Evolutionary conservation across 306 rosid species (phyloP), one percentile per base, ranked within the genome.

Genomic region (Sicyos baderoa): DNA sequence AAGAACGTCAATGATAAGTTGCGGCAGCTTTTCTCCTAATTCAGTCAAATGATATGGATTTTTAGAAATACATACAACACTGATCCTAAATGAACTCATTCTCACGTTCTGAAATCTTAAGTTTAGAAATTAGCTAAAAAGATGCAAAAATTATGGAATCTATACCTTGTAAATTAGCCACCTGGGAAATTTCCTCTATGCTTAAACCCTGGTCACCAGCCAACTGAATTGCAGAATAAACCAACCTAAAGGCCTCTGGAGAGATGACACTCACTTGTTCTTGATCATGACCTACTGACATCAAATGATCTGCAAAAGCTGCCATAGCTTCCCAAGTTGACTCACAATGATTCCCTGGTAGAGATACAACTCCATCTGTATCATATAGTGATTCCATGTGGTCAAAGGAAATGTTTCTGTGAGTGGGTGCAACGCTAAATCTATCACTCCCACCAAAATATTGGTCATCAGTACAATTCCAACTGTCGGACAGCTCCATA

Each of bases 151-250:
- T 44, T 55, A 57, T 25, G 76, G 44, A 37, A 78, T 63, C 74
- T 3, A 54, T 83, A 92, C 98, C 96, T 81, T 91, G 88, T 73
- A 68, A 71, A 79, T 86, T 79, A 76, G 84, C 78, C 59, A 81
- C 32, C 73, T 37, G 83, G 72, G 90, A 80, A 80, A 93, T 78
- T 79, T 90, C 97, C 74, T 75, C 81, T 35, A 88, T 81, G 83
- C 88, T 77, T 84, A 93, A 84, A 70, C 99, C 99, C 79, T 88
- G 97, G 78, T 93, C 99, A 68, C 99, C 96, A 49, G 88, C 91
- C 79, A 79, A 86, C 78, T 80, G 88, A 72, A 90, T 86, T 72
- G 99, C 86, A 81, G 80, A 74, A 83, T 76, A 86, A 78, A 86
- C 82, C 51, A 80, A 77, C 80, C 64, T 72, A 79, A 93, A 86